Conservation (phyloP, 768 basidiomycete species). For the Multifurca ochricompacta region DNA sequence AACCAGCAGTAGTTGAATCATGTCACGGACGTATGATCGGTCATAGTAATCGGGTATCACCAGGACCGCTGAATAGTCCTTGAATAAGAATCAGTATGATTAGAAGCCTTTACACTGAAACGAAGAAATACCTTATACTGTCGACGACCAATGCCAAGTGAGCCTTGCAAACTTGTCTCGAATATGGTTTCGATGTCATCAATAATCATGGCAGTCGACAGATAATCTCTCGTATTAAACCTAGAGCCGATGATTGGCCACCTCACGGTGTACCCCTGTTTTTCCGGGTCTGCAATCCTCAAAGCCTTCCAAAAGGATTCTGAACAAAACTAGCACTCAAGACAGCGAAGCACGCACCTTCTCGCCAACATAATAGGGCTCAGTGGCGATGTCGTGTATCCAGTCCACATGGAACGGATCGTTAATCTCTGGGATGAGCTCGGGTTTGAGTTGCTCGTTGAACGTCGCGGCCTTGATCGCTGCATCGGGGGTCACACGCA, state of each 20-base stretch:
- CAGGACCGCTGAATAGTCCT: slow-evolving; percentile 85
- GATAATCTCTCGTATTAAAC: slow-evolving; percentile 79
- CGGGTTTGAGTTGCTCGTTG: slow-evolving; percentile 78
- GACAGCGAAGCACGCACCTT: slow-evolving; percentile 36
- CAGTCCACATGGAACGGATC: slow-evolving; percentile 82
- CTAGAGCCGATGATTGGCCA: slow-evolving; percentile 78
- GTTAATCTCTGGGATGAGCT: slow-evolving; percentile 77
- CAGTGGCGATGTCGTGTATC: slow-evolving; percentile 48
- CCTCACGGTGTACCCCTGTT: slow-evolving; percentile 61
- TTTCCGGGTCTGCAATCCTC: slow-evolving; percentile 57
- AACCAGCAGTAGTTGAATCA: slow-evolving; percentile 63
- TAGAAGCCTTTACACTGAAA: not conserved
- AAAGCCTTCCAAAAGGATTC: slow-evolving; percentile 43
- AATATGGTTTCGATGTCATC: slow-evolving; percentile 75
- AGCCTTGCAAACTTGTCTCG: slow-evolving; percentile 49
- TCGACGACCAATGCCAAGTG: slow-evolving; percentile 41
- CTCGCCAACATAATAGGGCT: slow-evolving; percentile 62
- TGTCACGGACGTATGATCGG: slow-evolving; percentile 70
- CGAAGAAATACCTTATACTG: slow-evolving; percentile 50
- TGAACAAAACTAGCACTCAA: not conserved
- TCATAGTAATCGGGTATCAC: slow-evolving; percentile 93
- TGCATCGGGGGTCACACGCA: slow-evolving; percentile 65
- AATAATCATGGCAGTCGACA: slow-evolving; percentile 56
- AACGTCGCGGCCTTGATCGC: slow-evolving; percentile 64
- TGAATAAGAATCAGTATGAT: slow-evolving; percentile 2